Evolutionary conservation across 2,329 filamentous ascomycete genomes (phyloP).

Genomic region (Paecilomyces niveus): DNA sequence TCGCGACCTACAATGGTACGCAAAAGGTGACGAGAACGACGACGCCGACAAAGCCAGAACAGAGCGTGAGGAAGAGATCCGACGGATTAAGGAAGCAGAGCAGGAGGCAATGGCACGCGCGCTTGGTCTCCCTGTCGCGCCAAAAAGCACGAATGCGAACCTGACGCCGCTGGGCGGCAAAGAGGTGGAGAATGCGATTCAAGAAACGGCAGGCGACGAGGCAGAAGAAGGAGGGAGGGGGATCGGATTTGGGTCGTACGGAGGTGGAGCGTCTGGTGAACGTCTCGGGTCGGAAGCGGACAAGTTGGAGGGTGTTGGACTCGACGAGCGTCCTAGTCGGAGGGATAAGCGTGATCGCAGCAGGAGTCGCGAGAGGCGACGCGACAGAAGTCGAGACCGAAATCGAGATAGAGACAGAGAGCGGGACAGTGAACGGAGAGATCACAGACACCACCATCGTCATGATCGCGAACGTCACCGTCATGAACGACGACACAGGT

Average conservation of each 20-base stretch:
- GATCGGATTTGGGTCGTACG: slow-evolving; percentile 26
- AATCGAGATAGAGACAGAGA: slow-evolving; percentile 13
- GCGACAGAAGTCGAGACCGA: slow-evolving; percentile 20
- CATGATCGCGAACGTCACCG: slow-evolving; percentile 20
- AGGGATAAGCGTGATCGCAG: slow-evolving; percentile 24
- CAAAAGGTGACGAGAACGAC: slow-evolving; percentile 49
- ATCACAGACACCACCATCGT: slow-evolving; percentile 27
- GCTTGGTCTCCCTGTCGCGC: slow-evolving; percentile 67
- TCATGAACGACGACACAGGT: slow-evolving; percentile 26
- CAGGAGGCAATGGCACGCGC: slow-evolving; percentile 83
- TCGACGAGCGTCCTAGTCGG: slow-evolving; percentile 14
- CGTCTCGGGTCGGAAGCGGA: slow-evolving; percentile 16
- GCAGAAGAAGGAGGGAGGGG: slow-evolving; percentile 19
- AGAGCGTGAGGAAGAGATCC: slow-evolving; percentile 70
- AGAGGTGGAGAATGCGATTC: slow-evolving; percentile 50
- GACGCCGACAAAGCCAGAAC: slow-evolving; percentile 40
- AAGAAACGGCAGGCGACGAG: slow-evolving; percentile 26
- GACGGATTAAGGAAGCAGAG: slow-evolving; percentile 80
- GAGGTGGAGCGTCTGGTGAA: slow-evolving; percentile 24
- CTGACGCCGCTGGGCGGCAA: slow-evolving; percentile 55
- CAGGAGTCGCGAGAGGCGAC: slow-evolving; percentile 25
- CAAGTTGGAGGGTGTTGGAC: slow-evolving; percentile 17
- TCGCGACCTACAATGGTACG: slow-evolving; percentile 60
- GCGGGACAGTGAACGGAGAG: slow-evolving; percentile 37
- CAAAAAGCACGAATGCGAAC: slow-evolving; percentile 56